phyloP scores from a whole-genome alignment of 768 basidiomycete species.

The Russula abietina region DNA sequence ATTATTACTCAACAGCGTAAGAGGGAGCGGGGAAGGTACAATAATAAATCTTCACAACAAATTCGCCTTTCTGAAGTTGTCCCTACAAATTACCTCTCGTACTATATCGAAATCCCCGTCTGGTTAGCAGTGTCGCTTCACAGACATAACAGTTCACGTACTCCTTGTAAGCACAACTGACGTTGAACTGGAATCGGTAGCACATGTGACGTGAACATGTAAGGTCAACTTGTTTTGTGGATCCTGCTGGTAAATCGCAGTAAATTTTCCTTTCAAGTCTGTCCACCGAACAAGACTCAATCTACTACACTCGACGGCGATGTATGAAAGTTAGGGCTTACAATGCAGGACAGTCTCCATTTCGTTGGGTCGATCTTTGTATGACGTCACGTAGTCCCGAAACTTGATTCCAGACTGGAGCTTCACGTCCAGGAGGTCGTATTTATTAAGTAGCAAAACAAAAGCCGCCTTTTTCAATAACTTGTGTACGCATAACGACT shows the following conservation, averaged over 20 bases:
- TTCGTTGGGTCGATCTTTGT: conserved; percentile 47
- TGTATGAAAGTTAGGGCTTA: conserved; percentile 29
- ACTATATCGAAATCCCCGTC: conserved; percentile 22
- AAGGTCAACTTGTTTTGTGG: conserved; percentile 44
- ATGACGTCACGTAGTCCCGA: conserved; percentile 50
- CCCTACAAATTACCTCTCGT: conserved; percentile 28
- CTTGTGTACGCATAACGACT: conserved; percentile 52
- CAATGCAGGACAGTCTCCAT: conserved; percentile 48
- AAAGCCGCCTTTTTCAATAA: conserved; percentile 48
- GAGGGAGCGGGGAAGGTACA: no score
- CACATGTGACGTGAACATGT: conserved; percentile 52
- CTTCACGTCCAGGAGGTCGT: conserved; percentile 52
- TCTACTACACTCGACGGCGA: not conserved
- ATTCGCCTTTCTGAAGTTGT: conserved; percentile 26
- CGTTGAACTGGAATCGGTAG: conserved; percentile 48
- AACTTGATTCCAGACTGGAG: conserved; percentile 48
- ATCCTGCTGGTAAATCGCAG: conserved; percentile 44
- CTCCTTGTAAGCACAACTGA: conserved; percentile 43
- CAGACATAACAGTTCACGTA: conserved; percentile 29
- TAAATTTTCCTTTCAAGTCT: conserved; percentile 51
- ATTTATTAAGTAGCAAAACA: conserved; percentile 58
- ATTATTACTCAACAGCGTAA: not conserved
- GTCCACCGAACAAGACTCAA: not conserved
- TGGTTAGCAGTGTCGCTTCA: conserved; percentile 1
- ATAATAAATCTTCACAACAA: conserved; percentile 22